Evolutionary conservation across 2,329 filamentous ascomycete genomes (phyloP), one percentile per base, ranked within the genome.

Genomic region (Penicillium psychrosexuale): DNA sequence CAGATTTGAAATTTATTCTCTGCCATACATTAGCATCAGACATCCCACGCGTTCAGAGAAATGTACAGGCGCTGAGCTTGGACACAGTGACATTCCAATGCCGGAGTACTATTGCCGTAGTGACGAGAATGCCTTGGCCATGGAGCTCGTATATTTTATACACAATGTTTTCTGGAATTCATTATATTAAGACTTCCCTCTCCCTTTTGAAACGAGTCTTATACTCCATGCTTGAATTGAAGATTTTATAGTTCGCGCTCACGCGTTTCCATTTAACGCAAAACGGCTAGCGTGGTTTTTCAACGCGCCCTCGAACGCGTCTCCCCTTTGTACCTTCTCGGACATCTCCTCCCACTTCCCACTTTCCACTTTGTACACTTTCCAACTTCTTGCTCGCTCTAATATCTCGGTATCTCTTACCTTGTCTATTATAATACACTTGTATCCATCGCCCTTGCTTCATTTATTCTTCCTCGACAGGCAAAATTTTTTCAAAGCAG

Each of bases 361-460:
- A 45, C 30, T 50, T 42, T 28, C 36, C 33, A 49, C 27, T 47
- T 47, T 44, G 5, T 36, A 36, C 50, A 28, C 51, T 40, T 51
- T 54, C 55, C 39, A 42, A 45, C 28, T 30, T 51, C 9, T 50
- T 51, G 55, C 24, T 38, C 33, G 33, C 28, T 52, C 39, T 52
- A 48, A 56, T 55, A 48, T 56, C 39, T 51, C 53, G 53, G 53
- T 63, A 65, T 64, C 53, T 63, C 57, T 63, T 65, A 66, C 59
- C 48, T 53, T 53, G 54, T 43, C 36, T 53, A 58, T 51, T 50
- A 57, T 63, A 45, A 46, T 53, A 24, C 44, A 54, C 38, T 48
- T 53, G 44, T 50, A 54, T 52, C 37, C 11, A 52, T 57, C 55
- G 58, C 58, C 42, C 49, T 46, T 57, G 55, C 53, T 51, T 33